phyloP scores from a whole-genome alignment of 371 early-diverging fungal species.

The Haplosporangium sp. region DNA sequence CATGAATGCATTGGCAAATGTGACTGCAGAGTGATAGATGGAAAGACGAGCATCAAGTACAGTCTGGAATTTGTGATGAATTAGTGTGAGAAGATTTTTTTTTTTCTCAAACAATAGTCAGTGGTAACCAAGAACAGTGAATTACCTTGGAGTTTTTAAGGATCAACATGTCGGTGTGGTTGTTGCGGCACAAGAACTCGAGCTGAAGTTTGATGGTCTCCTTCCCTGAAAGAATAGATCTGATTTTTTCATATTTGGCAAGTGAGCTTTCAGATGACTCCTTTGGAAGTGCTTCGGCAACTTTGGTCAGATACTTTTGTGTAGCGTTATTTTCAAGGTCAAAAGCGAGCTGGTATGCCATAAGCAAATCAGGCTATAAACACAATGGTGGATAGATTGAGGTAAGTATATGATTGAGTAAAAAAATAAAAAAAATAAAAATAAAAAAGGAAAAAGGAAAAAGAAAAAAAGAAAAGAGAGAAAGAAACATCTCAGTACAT shows the following conservation, averaged over 20 bases:
- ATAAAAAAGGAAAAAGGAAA: too few species aligned
- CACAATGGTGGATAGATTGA: too few species aligned
- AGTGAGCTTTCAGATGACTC: slow-evolving; percentile 26
- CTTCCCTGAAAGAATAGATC: slow-evolving; percentile 88
- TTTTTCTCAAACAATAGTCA: neutral
- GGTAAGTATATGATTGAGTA: too few species aligned
- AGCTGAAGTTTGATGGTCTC: slow-evolving; percentile 90
- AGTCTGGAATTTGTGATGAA: slow-evolving; percentile 57
- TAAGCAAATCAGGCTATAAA: slow-evolving; percentile 68
- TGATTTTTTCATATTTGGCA: slow-evolving; percentile 66
- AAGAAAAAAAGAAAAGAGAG: too few species aligned
- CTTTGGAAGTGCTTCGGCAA: slow-evolving; percentile 71
- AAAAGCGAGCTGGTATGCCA: slow-evolving; percentile 97
- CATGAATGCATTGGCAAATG: slow-evolving; percentile 99
- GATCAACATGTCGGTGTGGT: slow-evolving; percentile 93
- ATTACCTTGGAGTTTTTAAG: slow-evolving; percentile 91
- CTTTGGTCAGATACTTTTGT: slow-evolving; percentile 89
- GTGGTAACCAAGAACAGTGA: neutral
- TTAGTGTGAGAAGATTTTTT: slow-evolving; percentile 58
- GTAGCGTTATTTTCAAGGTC: slow-evolving; percentile 96
- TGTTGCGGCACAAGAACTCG: slow-evolving; percentile 95
- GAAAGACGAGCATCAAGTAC: slow-evolving; percentile 92
- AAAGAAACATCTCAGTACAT: too few species aligned
- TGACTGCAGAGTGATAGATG: slow-evolving; percentile 93
- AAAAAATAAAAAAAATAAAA: too few species aligned